Conservation (phyloP, 23 red algal species). For the Agarophyton chilense region DNA sequence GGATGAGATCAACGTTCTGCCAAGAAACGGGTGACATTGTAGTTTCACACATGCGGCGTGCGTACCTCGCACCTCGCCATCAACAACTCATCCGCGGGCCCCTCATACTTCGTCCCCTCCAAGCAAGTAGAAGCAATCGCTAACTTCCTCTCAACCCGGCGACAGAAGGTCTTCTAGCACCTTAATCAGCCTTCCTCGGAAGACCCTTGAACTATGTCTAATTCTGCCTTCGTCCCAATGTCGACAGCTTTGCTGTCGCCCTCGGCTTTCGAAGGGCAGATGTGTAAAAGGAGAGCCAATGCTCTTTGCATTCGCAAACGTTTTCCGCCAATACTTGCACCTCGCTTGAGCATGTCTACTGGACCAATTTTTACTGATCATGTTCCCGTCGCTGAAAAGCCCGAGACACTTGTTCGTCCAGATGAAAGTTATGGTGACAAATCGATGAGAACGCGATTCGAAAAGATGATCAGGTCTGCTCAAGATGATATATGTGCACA, state of each 20-base stretch:
- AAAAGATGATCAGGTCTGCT: slow-evolving; percentile 88
- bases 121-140: background rate
- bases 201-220: background rate
- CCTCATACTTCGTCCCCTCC: too few species aligned
- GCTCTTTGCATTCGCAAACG: background rate
- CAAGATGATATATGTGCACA: slow-evolving; percentile 92
- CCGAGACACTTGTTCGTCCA: slow-evolving; percentile 55
- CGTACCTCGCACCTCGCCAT: too few species aligned
- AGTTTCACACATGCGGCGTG: too few species aligned
- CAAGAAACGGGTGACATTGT: too few species aligned
- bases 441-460: slow-evolving; percentile 81
- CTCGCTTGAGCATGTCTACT: background rate
- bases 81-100: too few species aligned
- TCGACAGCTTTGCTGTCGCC: background rate
- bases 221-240: background rate
- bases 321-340: background rate
- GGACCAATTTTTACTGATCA: slow-evolving; percentile 77
- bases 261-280: background rate
- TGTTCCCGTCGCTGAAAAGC: slow-evolving; percentile 58
- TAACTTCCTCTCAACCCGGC: too few species aligned
- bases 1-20: background rate
- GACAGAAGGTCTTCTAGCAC: background rate
- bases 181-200: background rate
- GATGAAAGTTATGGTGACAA: slow-evolving; percentile 14
- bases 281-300: background rate